phyloP scores from a whole-genome alignment of 2,329 filamentous ascomycete genomes.

The Claviceps arundinis region DNA sequence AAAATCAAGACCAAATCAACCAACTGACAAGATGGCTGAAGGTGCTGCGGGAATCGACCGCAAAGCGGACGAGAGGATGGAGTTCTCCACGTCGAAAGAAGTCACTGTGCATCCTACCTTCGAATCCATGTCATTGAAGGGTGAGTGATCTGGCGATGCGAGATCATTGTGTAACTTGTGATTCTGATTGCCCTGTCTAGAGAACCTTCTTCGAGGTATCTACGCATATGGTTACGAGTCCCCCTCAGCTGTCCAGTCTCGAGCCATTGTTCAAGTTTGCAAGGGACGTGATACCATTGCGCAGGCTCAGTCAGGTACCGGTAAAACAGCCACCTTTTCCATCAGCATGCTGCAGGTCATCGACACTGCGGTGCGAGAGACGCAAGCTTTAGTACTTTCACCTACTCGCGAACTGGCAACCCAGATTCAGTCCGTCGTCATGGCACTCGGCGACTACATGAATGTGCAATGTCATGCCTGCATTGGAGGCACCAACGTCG shows the following conservation, averaged over 20 bases:
- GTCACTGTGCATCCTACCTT: conserved; percentile 90
- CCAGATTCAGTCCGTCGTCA: conserved; percentile 96
- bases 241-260: conserved; percentile 91
- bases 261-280: conserved; percentile 97
- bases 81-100: conserved; percentile 97
- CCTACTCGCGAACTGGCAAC: conserved; percentile 94
- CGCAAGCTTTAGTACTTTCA: conserved; percentile 87
- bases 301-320: conserved; percentile 91
- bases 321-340: conserved; percentile 93
- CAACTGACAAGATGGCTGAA: conserved; percentile 62
- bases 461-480: conserved; percentile 98
- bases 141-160: conserved; percentile 20
- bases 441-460: conserved; percentile 99
- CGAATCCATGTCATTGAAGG: conserved; percentile 91
- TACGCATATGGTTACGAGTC: conserved; percentile 99
- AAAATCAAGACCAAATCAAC: background rate
- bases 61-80: conserved; percentile 90
- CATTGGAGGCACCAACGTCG: conserved; percentile 94
- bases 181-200: conserved; percentile 24
- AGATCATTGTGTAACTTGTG: background rate
- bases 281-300: conserved; percentile 98
- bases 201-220: conserved; percentile 90
- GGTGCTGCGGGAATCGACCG: conserved; percentile 64
- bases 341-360: conserved; percentile 95
- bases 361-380: conserved; percentile 83